Evolutionary conservation across 2,329 filamentous ascomycete genomes (phyloP).

Genomic region (Alternaria conjuncta): DNA sequence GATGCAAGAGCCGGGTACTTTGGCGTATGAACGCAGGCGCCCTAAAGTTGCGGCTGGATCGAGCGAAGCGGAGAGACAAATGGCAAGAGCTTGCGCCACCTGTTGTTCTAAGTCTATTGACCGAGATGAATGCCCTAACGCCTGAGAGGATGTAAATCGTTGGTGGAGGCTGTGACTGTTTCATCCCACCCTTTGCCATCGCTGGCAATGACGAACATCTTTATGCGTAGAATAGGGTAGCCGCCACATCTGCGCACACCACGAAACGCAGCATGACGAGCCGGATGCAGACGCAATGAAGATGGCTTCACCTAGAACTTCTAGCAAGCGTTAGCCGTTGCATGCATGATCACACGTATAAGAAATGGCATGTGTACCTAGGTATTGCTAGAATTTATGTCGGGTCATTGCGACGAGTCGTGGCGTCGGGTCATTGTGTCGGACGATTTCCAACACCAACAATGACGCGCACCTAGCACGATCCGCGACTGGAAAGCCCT

Average conservation of each 20-base stretch:
- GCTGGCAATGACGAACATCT: constrained; percentile 26
- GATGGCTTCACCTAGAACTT: neutral
- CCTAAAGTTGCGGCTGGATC: constrained; percentile 8
- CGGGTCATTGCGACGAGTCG: neutral
- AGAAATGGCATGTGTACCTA: neutral
- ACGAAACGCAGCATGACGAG: neutral
- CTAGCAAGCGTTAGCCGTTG: neutral
- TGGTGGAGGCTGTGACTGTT: constrained; percentile 10
- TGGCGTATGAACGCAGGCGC: neutral
- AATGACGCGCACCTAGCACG: constrained; percentile 1
- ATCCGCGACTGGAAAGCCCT: constrained; percentile 8
- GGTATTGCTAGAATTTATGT: neutral
- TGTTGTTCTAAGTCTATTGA: constrained; percentile 25
- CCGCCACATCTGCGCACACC: neutral
- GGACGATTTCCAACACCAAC: neutral
- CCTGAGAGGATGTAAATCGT: constrained; percentile 14
- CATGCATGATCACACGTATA: neutral
- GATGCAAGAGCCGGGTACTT: neutral
- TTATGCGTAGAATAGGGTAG: constrained; percentile 27
- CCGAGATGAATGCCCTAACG: constrained; percentile 30
- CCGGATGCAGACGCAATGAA: neutral
- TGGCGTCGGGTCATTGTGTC: neutral
- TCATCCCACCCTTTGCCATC: constrained; percentile 21
- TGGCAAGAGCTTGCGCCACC: constrained; percentile 19
- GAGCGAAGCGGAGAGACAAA: constrained; percentile 18